These are phyloP conservation scores for Pseudogymnoascus sp. DNA, from an alignment of 2,329 filamentous ascomycete species.

Conservation along the genomic window DNA sequence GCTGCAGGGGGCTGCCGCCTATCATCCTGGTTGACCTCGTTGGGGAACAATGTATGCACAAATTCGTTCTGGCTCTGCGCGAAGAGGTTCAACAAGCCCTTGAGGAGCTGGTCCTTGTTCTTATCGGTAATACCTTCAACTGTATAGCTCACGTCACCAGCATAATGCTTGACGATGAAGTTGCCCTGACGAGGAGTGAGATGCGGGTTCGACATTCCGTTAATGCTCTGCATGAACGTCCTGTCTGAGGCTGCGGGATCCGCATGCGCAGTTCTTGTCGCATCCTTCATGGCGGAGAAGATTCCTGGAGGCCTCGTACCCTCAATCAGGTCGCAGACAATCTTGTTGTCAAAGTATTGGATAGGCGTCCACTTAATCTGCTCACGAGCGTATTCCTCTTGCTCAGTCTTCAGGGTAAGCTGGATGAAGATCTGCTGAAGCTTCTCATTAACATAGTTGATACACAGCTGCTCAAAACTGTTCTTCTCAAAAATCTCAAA, in stretches of 20 bases:
- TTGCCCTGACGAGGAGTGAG: constrained; percentile 87
- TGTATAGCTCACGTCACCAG: constrained; percentile 89
- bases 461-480: constrained; percentile 97
- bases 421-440: constrained; percentile 99
- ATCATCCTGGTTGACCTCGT: constrained; percentile 93
- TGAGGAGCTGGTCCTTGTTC: constrained; percentile 96
- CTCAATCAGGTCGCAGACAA: constrained; percentile 95
- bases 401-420: constrained; percentile 88
- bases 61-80: constrained; percentile 77
- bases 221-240: constrained; percentile 89
- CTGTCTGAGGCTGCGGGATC: constrained; percentile 90
- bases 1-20: constrained; percentile 88
- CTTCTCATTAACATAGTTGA: constrained; percentile 99
- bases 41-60: constrained; percentile 79
- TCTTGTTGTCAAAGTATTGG: constrained; percentile 99
- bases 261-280: constrained; percentile 95
- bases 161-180: constrained; percentile 98
- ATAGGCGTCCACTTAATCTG: constrained; percentile 99
- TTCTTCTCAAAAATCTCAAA: constrained; percentile 99
- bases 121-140: constrained; percentile 98
- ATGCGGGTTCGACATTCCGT: constrained; percentile 84
- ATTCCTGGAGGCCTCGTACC: constrained; percentile 82
- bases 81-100: constrained; percentile 84
- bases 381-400: constrained; percentile 92
- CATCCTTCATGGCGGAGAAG: constrained; percentile 94